phyloP scores from a whole-genome alignment of 2,329 filamentous ascomycete species.

The Cladosporium sp. region DNA sequence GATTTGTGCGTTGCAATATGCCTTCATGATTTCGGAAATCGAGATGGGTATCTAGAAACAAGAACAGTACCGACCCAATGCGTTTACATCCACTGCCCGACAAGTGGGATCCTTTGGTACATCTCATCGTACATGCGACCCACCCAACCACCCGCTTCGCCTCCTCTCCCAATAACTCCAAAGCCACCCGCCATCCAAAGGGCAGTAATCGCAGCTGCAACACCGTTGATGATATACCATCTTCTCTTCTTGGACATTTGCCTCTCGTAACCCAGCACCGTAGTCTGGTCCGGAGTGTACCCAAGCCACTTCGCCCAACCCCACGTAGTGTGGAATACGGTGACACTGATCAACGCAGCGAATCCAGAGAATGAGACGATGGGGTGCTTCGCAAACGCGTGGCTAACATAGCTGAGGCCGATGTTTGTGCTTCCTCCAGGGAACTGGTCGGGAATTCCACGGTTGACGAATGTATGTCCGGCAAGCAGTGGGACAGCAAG shows the following conservation, averaged over 20 bases:
- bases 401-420: conserved; percentile 75
- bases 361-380: conserved; percentile 66
- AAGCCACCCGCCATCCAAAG: conserved; percentile 82
- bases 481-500: conserved; percentile 60
- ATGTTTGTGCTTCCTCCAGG: conserved; percentile 86
- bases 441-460: conserved; percentile 67
- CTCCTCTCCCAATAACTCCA: conserved; percentile 70
- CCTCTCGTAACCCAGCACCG: conserved; percentile 45
- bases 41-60: conserved; percentile 10
- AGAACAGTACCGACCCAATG: not conserved
- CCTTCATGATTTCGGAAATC: not conserved
- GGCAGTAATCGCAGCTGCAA: conserved; percentile 53
- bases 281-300: conserved; percentile 54
- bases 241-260: conserved; percentile 57
- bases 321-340: conserved; percentile 76
- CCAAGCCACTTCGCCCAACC: conserved; percentile 80
- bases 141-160: conserved; percentile 70
- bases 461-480: conserved; percentile 72
- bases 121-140: conserved; percentile 75
- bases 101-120: conserved; percentile 57
- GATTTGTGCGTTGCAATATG: not conserved
- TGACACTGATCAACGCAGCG: conserved; percentile 60
- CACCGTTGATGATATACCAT: conserved; percentile 68
- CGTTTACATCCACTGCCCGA: conserved; percentile 43
- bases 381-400: conserved; percentile 74